Conservation (phyloP, 108 stramenopile genomes). For the Pelagomonas calceolata region DNA sequence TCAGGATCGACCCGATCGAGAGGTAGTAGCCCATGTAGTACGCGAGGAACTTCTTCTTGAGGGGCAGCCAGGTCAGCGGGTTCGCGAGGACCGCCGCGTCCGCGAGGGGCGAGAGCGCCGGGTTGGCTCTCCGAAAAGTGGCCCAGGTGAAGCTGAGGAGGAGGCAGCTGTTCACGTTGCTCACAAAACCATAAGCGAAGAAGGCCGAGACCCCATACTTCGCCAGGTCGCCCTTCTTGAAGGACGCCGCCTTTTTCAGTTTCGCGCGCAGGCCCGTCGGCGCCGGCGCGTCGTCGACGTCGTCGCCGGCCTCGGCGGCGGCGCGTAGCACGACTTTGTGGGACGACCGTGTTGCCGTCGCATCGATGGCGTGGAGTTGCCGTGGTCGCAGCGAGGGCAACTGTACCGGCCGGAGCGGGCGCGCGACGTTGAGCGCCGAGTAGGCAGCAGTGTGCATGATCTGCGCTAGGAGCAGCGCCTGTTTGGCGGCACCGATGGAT, state of each 20-base stretch:
- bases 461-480: too few species aligned
- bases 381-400: too few species aligned
- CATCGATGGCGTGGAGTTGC: too few species aligned
- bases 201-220: not conserved
- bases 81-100: not conserved
- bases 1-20: not conserved
- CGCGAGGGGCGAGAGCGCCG: not conserved
- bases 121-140: not conserved
- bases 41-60: not conserved
- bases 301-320: too few species aligned
- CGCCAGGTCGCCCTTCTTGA: not conserved
- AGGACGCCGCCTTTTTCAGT: not conserved
- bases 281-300: too few species aligned
- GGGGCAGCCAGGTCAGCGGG: not conserved
- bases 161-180: not conserved
- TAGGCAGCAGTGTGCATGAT: too few species aligned
- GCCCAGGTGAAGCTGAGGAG: not conserved
- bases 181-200: not conserved
- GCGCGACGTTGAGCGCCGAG: too few species aligned
- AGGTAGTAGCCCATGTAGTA: not conserved
- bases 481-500: too few species aligned
- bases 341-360: too few species aligned
- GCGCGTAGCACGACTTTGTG: too few species aligned
- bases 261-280: too few species aligned
- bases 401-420: too few species aligned